phyloP scores from a whole-genome alignment of 768 basidiomycete species.

The Pleurotus eryngii region DNA sequence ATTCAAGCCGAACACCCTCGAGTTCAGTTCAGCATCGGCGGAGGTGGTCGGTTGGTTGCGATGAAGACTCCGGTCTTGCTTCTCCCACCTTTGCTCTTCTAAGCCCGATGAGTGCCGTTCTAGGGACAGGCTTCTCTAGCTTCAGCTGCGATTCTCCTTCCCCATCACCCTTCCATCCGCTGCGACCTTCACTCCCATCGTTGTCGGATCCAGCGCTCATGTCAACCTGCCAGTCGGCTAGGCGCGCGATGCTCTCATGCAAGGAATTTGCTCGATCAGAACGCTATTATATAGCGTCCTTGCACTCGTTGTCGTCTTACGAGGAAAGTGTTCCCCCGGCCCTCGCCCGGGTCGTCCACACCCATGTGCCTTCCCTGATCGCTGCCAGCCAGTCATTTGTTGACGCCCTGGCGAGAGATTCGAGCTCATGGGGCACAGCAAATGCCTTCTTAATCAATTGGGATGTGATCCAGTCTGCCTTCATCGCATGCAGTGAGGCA shows the following conservation, averaged over 20 bases:
- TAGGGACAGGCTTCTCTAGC: background rate
- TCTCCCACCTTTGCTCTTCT: slow-evolving; percentile 1
- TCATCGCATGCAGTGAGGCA: slow-evolving; percentile 57
- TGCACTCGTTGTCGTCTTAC: slow-evolving; percentile 15
- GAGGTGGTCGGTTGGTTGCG: slow-evolving; percentile 2
- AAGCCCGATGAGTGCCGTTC: background rate
- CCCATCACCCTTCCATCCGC: slow-evolving; percentile 3
- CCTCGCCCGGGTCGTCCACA: slow-evolving; percentile 51
- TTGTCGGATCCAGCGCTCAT: slow-evolving; percentile 10
- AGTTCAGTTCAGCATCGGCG: background rate
- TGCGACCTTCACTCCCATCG: slow-evolving; percentile 3
- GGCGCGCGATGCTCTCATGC: slow-evolving; percentile 34
- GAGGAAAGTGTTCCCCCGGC: slow-evolving; percentile 13
- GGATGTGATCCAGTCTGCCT: slow-evolving; percentile 48
- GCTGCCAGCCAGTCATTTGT: slow-evolving; percentile 49
- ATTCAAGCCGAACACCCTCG: background rate
- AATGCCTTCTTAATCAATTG: slow-evolving; percentile 54
- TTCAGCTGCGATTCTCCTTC: slow-evolving; percentile 2
- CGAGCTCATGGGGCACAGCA: slow-evolving; percentile 63
- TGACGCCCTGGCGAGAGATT: slow-evolving; percentile 47
- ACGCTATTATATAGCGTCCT: slow-evolving; percentile 35
- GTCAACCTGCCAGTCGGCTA: slow-evolving; percentile 33
- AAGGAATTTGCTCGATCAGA: slow-evolving; percentile 43
- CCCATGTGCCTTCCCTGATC: slow-evolving; percentile 50
- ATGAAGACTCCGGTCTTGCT: background rate